Percentiles rank a stretch among this genome's conserved stretches.
Conservation (phyloP, 495 filamentous ascomycete species). For the Choiromyces venosus region DNA sequence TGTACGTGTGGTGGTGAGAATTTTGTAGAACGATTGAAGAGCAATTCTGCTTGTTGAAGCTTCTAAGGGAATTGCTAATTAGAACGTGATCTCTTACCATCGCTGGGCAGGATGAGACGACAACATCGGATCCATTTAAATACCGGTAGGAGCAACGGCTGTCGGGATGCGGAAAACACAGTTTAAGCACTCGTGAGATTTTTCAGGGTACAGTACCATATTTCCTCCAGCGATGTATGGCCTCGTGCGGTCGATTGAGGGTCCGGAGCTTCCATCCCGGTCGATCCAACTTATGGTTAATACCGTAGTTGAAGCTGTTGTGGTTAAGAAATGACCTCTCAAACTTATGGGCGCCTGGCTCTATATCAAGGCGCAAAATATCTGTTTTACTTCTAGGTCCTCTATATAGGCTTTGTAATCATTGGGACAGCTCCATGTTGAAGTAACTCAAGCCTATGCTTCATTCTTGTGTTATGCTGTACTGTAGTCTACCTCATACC, state of each 20-base stretch:
- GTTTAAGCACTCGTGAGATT: no score
- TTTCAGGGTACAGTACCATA: neutral
- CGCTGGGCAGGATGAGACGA: neutral
- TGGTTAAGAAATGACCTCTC: neutral
- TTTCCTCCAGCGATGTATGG: neutral
- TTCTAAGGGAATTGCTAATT: no score
- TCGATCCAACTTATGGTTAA: neutral
- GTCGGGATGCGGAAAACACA: neutral
- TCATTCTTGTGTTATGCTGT: no score
- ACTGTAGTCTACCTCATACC: no score
- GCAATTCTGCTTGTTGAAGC: no score
- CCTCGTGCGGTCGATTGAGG: neutral
- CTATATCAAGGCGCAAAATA: neutral
- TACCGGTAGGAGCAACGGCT: neutral
- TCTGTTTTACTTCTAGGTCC: no score
- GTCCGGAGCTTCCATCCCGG: neutral
- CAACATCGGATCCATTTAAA: neutral
- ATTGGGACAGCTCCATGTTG: no score
- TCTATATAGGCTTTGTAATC: no score
- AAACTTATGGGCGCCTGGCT: neutral
- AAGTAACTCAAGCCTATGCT: no score
- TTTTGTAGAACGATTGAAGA: no score
- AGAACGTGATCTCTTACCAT: no score
- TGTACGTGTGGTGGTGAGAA: no score
- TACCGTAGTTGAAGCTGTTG: neutral